Conservation (phyloP, 306 rosid genomes). For the Arachis stenosperma region DNA sequence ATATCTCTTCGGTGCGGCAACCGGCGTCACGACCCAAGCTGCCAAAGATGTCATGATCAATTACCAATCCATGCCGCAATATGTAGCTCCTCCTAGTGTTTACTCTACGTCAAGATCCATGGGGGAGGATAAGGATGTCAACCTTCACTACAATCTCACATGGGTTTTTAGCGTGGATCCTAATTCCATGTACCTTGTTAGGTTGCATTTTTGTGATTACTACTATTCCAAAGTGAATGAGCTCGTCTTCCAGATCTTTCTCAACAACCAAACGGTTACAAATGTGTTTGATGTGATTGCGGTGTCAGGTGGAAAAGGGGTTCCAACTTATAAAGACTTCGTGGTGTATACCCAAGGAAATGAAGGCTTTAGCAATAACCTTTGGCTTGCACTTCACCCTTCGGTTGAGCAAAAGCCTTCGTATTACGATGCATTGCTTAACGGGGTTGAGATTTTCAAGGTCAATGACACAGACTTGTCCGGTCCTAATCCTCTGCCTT, state of each 20-base stretch:
- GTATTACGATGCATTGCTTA: constrained; percentile 49
- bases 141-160: constrained; percentile 50
- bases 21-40: constrained; percentile 41
- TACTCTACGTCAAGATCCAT: constrained; percentile 54
- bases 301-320: constrained; percentile 45
- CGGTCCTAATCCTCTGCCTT: constrained; percentile 59
- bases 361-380: constrained; percentile 21
- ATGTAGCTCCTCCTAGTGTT: constrained; percentile 46
- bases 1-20: constrained; percentile 44
- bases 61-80: constrained; percentile 39
- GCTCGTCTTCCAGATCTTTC: constrained; percentile 46
- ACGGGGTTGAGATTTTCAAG: constrained; percentile 59
- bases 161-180: constrained; percentile 62
- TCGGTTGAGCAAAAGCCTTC: constrained; percentile 34
- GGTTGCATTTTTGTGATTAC: constrained; percentile 61
- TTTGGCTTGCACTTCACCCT: constrained; percentile 57
- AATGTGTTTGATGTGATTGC: constrained; percentile 48
- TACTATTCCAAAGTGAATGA: constrained; percentile 27
- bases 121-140: constrained; percentile 38
- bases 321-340: constrained; percentile 49
- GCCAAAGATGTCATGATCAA: constrained; percentile 32
- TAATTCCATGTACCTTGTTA: constrained; percentile 44
- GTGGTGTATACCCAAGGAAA: constrained; percentile 28
- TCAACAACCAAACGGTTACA: constrained; percentile 57
- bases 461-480: constrained; percentile 51